Percentiles rank a stretch among this genome's conserved stretches.
Conservation (phyloP, 331 rosid species). For the Telfairia occidentalis region DNA sequence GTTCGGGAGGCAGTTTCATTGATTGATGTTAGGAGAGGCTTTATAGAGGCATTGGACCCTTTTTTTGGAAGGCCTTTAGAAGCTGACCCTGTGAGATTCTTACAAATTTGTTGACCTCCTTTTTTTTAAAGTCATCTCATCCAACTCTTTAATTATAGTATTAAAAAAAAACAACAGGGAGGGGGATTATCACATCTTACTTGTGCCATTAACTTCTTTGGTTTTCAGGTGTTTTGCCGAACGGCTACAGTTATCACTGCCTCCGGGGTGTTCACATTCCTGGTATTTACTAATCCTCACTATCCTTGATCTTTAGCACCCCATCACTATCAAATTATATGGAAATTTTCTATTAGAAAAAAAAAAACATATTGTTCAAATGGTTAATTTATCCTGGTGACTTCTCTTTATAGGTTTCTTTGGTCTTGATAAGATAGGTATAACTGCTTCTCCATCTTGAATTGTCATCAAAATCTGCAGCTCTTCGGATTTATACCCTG, state of each 20-base stretch:
- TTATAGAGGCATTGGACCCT: conserved; percentile 69
- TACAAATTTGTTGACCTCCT: not conserved
- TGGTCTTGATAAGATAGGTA: not conserved
- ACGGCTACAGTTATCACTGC: conserved; percentile 61
- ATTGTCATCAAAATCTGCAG: not conserved
- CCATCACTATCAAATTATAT: conserved; percentile 1
- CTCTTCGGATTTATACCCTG: not conserved
- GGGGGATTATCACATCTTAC: not conserved
- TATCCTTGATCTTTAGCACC: conserved; percentile 1
- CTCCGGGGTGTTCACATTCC: conserved; percentile 63
- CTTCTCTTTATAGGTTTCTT: not conserved
- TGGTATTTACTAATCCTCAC: conserved; percentile 44
- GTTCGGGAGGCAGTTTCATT: conserved; percentile 68
- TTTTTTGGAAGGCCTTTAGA: conserved; percentile 77
- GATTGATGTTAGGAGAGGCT: conserved; percentile 64
- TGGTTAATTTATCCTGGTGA: not conserved
- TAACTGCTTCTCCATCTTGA: not conserved
- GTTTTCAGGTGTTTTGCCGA: conserved; percentile 72
- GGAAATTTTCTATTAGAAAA: not conserved
- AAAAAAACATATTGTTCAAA: not conserved
- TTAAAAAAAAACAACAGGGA: too few relatives aligned
- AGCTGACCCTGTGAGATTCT: conserved; percentile 77
- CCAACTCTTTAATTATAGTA: not conserved
- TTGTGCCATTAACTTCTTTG: conserved; percentile 14
- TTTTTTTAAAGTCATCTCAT: not conserved